phyloP scores from a whole-genome alignment of 2,329 filamentous ascomycete genomes.

The Botrytis hyacinthi region DNA sequence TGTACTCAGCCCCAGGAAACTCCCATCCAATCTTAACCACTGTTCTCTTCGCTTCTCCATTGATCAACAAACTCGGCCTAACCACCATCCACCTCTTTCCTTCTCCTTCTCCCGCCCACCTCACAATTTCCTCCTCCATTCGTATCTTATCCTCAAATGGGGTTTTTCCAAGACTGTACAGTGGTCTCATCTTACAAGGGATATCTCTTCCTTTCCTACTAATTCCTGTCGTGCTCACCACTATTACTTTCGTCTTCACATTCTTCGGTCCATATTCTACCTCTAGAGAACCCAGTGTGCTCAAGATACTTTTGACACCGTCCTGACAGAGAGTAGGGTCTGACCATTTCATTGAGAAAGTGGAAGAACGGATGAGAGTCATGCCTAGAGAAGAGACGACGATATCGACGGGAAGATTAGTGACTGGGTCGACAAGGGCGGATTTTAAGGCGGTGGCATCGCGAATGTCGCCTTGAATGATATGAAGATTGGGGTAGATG shows the following conservation, averaged over 20 bases:
- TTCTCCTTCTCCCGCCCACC: neutral
- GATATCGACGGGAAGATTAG: neutral
- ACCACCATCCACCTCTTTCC: slow-evolving; percentile 1
- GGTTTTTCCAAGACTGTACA: neutral
- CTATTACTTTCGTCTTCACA: neutral
- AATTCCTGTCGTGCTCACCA: neutral
- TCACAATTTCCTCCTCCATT: slow-evolving; percentile 4
- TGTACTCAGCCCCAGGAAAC: neutral
- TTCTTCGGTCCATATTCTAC: neutral
- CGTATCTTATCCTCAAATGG: neutral
- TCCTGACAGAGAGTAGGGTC: neutral
- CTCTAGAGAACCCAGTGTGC: neutral
- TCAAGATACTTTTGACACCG: neutral
- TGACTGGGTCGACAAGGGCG: neutral
- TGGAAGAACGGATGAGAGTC: neutral
- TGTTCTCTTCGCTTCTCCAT: neutral
- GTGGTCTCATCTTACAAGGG: neutral
- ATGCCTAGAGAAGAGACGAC: slow-evolving; percentile 1
- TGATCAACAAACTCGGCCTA: neutral
- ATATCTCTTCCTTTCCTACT: slow-evolving; percentile 7
- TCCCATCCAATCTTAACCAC: slow-evolving; percentile 1
- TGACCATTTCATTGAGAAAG: slow-evolving; percentile 1
- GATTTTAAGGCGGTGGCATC: neutral
- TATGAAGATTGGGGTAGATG: neutral
- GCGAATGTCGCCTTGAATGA: neutral